Evolutionary conservation across 1,139 yeast species (phyloP), one percentile per base, ranked within the genome.

Genomic region (Saccharomyces uvarum): DNA sequence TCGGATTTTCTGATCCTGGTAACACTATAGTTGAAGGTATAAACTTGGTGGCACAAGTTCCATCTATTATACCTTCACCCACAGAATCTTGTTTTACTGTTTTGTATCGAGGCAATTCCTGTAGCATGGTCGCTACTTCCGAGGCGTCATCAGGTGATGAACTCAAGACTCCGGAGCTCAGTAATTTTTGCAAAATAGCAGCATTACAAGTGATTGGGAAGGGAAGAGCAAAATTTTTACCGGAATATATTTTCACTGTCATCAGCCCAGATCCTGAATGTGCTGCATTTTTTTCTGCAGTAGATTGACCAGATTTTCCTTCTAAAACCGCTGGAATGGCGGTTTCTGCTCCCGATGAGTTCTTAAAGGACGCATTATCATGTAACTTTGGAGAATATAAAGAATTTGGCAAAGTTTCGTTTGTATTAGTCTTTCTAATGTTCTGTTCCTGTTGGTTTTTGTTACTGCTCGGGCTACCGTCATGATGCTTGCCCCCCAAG

Each of bases 21-120:
- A 85, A 79, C 48, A 82, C 76, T 47, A 86, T 80, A 13, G 83
- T 79, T 1, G 90, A 80, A 5, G 93, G 93, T 47, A 86, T 74
- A 56, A 77, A 76, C 6, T 64, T 56, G 3, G 75, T 66, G 13
- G 72, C 67, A 11, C 58, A 61, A 31, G 67, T 68, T n/a, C 67
- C 64, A 1, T 69, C 55, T 42, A 63, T 53, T 32, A 69, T 49
- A 16, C 60, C 58, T 16, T 62, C 64, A 11, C 60, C 61, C 19
- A 59, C 61, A n/a, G 63, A 61, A 14, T 64, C 62, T 14, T 62
- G 59, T 14, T 54, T 46, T 29, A 50, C 54, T 28, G 61, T 47
- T 29, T 59, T 57, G 51, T 65, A 47, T 9, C 61, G 57, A 2
- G 64, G 57, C 41, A 65, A 52, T 44, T 61, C 59, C n/a, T 65